Evolutionary conservation across 352 stramenopile species (phyloP).

Genomic region (Globisporangium middletonii): DNA sequence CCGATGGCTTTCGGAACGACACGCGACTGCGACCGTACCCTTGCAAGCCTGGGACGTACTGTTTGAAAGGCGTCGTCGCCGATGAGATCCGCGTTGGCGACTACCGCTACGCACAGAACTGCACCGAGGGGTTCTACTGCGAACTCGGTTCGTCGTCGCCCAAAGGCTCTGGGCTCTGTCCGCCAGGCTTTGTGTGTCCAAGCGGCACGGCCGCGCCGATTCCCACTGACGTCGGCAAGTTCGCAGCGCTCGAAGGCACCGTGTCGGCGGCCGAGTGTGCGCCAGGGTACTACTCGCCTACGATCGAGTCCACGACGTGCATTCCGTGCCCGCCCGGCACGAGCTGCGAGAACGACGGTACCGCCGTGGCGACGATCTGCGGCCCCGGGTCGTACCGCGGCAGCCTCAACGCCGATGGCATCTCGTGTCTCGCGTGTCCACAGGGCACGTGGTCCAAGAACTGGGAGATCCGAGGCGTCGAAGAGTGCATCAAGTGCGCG

Average conservation of each 20-base stretch:
- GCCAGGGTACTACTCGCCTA: conserved; percentile 94
- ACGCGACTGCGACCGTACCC: conserved; percentile 94
- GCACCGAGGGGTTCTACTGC: conserved; percentile 93
- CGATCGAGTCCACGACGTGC: conserved; percentile 92
- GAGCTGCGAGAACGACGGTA: conserved; percentile 89
- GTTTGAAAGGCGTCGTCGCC: conserved; percentile 89
- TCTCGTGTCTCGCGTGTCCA: conserved; percentile 88
- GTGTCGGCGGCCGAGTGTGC: conserved; percentile 90
- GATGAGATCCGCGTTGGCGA: conserved; percentile 85
- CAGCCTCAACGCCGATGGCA: conserved; percentile 76
- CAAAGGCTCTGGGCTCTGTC: conserved; percentile 92
- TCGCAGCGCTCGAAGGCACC: conserved; percentile 89
- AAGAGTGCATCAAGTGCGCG: conserved; percentile 91
- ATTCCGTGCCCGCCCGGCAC: conserved; percentile 91
- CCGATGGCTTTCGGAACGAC: conserved; percentile 95
- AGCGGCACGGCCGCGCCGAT: conserved; percentile 91
- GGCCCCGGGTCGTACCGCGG: conserved; percentile 91
- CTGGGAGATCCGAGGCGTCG: conserved; percentile 93
- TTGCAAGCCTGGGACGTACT: conserved; percentile 95
- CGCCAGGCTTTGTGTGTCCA: conserved; percentile 92
- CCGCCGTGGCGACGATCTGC: conserved; percentile 85
- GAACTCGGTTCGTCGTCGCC: conserved; percentile 89
- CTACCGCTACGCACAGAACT: conserved; percentile 91
- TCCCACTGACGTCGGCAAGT: conserved; percentile 89
- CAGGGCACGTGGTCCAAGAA: conserved; percentile 98